These are phyloP conservation scores for Talaromyces rugulosus DNA, from an alignment of 2,329 filamentous ascomycete species.

Conservation along the genomic window DNA sequence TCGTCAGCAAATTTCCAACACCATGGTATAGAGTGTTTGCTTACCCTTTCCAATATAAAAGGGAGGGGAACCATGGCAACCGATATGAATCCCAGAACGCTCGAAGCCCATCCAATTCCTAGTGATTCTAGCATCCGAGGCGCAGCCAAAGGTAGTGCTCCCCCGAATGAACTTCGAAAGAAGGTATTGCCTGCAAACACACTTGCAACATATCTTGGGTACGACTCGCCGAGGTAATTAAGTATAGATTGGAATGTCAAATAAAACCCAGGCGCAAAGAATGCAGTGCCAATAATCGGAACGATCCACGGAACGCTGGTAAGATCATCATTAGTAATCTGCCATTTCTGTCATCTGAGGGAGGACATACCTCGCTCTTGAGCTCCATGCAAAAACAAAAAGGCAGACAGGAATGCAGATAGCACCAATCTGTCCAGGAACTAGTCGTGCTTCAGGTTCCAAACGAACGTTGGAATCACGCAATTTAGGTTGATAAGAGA, in stretches of 20 bases:
- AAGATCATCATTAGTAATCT: too few relatives aligned
- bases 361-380: neutral
- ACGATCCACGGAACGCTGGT: conserved; percentile 54
- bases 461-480: neutral
- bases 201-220: conserved; percentile 44
- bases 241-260: conserved; percentile 51
- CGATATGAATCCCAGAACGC: conserved; percentile 54
- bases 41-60: too few relatives aligned
- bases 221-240: conserved; percentile 59
- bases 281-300: conserved; percentile 55
- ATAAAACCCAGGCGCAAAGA: conserved; percentile 55
- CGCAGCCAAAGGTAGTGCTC: conserved; percentile 59
- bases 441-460: neutral
- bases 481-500: neutral
- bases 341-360: neutral
- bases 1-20: too few relatives aligned
- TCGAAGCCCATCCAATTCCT: conserved; percentile 49
- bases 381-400: neutral
- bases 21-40: too few relatives aligned
- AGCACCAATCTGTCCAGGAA: neutral
- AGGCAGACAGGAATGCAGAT: neutral
- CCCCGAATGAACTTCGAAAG: conserved; percentile 53
- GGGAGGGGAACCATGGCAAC: conserved; percentile 45
- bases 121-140: conserved; percentile 45
- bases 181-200: conserved; percentile 54